These are phyloP conservation scores for Boletus insuetus DNA, from an alignment of 768 basidiomycete genomes.

Conservation along the genomic window DNA sequence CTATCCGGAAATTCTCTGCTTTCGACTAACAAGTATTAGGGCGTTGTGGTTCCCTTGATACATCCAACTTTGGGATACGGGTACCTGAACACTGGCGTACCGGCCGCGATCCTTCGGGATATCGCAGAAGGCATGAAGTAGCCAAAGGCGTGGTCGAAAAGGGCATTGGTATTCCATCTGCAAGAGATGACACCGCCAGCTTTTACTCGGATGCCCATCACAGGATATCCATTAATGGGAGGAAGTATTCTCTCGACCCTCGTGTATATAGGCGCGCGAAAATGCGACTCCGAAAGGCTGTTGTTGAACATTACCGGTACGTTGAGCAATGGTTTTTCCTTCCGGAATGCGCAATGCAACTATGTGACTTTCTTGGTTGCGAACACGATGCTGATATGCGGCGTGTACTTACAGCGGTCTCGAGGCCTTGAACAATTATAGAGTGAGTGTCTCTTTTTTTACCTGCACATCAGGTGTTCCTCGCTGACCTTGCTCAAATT, in stretches of 20 bases:
- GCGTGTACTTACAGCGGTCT: slow-evolving; percentile 49
- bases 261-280: slow-evolving; percentile 85
- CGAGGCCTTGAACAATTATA: slow-evolving; percentile 85
- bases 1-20: background rate
- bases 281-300: slow-evolving; percentile 79
- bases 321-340: slow-evolving; percentile 6
- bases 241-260: slow-evolving; percentile 45
- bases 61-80: background rate
- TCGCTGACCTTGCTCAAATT: background rate
- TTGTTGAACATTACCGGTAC: slow-evolving; percentile 80
- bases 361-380: background rate
- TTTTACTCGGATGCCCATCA: background rate
- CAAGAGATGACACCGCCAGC: too few relatives aligned
- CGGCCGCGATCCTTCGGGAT: too few relatives aligned
- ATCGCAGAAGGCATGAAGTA: background rate
- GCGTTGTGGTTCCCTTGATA: background rate
- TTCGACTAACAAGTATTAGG: background rate
- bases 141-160: background rate
- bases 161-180: background rate
- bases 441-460: slow-evolving; percentile 42
- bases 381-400: slow-evolving; percentile 8
- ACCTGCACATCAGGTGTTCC: background rate
- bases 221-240: background rate
- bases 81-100: background rate
- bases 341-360: too few relatives aligned